phyloP scores from a whole-genome alignment of 768 basidiomycete species.

The Rhizopogon salebrosus region DNA sequence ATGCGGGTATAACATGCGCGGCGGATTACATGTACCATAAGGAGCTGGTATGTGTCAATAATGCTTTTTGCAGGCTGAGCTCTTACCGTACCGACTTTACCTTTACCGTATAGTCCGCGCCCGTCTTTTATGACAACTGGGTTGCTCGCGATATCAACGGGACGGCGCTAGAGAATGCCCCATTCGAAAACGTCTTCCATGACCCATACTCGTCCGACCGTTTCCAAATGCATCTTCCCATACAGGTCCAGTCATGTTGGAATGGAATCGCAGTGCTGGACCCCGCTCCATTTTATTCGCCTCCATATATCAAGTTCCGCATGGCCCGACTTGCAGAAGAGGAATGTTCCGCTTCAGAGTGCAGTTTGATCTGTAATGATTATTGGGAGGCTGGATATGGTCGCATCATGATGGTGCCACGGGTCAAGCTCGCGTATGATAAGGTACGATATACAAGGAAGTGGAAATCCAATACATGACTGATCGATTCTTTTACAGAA shows the following conservation, averaged over 20 bases:
- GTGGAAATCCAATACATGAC: conserved; percentile 3
- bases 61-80: not conserved
- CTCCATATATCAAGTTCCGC: conserved; percentile 88
- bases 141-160: conserved; percentile 98
- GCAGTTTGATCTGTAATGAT: conserved; percentile 96
- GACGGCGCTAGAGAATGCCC: conserved; percentile 95
- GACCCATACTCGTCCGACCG: conserved; percentile 68
- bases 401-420: conserved; percentile 94
- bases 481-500: conserved; percentile 41
- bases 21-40: conserved; percentile 99
- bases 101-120: conserved; percentile 37
- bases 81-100: too few relatives aligned
- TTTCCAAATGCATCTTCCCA: conserved; percentile 88
- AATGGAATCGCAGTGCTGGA: conserved; percentile 96
- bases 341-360: conserved; percentile 95
- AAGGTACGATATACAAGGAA: conserved; percentile 40
- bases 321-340: conserved; percentile 88
- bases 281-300: conserved; percentile 90
- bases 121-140: conserved; percentile 99
- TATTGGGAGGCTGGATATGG: conserved; percentile 97
- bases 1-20: conserved; percentile 97
- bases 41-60: conserved; percentile 59
- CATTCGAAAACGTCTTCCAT: conserved; percentile 93
- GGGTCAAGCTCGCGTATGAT: conserved; percentile 96
- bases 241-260: conserved; percentile 98